phyloP scores from a whole-genome alignment of 345 rosid genomes.

The Dipteronia dyeriana region DNA sequence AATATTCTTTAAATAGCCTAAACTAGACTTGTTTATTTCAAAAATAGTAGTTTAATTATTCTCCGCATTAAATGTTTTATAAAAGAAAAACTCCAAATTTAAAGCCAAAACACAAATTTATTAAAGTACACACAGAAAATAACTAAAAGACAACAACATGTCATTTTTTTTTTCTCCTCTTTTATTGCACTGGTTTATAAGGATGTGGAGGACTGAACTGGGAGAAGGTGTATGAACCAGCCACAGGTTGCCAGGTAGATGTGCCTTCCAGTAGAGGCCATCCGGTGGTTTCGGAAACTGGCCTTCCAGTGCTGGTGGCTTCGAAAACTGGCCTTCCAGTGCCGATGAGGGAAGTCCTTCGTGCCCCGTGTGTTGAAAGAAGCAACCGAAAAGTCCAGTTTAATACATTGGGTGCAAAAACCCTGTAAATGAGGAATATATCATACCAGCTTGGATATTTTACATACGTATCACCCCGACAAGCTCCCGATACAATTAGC shows the following conservation, averaged over 20 bases:
- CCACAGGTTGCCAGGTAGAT: conserved; percentile 38
- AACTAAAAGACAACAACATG: too few relatives aligned
- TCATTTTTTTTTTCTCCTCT: conserved; percentile 1
- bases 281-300: neutral
- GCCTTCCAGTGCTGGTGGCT: neutral
- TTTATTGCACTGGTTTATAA: neutral
- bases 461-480: conserved; percentile 67
- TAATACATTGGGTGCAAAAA: conserved; percentile 66
- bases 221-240: conserved; percentile 28
- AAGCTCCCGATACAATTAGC: conserved; percentile 78
- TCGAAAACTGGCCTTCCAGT: conserved; percentile 40
- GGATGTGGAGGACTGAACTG: conserved; percentile 5
- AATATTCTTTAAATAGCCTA: too few relatives aligned
- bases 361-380: conserved; percentile 45
- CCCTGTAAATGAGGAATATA: conserved; percentile 64
- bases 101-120: neutral
- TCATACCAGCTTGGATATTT: conserved; percentile 88
- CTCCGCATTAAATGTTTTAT: neutral
- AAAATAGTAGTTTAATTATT: neutral
- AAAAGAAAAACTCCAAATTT: neutral
- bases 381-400: conserved; percentile 70
- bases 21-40: too few relatives aligned
- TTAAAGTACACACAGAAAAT: neutral
- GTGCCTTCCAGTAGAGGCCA: conserved; percentile 44
- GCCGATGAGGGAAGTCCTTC: conserved; percentile 55